phyloP scores from a whole-genome alignment of 192 early-diverging fungal species.

The Umbelopsis sp. region DNA sequence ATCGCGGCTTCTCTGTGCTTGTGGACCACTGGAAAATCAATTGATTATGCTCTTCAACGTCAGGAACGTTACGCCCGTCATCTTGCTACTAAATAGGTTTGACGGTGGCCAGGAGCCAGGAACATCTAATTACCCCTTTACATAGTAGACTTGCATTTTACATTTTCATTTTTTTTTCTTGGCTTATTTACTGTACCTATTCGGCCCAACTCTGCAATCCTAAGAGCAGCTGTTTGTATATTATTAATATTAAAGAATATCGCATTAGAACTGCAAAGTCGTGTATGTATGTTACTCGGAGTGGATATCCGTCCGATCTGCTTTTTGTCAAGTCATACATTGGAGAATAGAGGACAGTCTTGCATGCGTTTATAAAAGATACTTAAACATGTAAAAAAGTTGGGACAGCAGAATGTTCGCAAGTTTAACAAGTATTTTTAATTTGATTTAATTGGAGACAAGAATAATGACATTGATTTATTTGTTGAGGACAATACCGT shows the following conservation, averaged over 20 bases:
- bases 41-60: slow-evolving; percentile 28
- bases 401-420: not conserved
- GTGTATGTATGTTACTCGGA: not conserved
- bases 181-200: not conserved
- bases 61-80: slow-evolving; percentile 28
- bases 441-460: slow-evolving; percentile 23
- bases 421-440: slow-evolving; percentile 2
- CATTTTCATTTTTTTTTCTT: not conserved
- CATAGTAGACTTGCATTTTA: not conserved
- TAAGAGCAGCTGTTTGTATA: not conserved
- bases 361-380: not conserved
- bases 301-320: not conserved
- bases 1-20: slow-evolving; percentile 27
- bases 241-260: not conserved
- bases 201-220: not conserved
- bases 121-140: no score
- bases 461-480: slow-evolving; percentile 52
- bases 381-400: not conserved
- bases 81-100: slow-evolving; percentile 11
- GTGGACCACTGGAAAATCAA: slow-evolving; percentile 33
- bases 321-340: not conserved
- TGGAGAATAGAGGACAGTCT: no score
- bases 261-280: not conserved
- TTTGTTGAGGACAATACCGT: slow-evolving; percentile 73
- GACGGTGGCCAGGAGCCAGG: not conserved